Evolutionary conservation across 108 stramenopile genomes (phyloP), one percentile per base, ranked within the genome.

Genomic region (Cyclotella choctawhatcheeana): DNA sequence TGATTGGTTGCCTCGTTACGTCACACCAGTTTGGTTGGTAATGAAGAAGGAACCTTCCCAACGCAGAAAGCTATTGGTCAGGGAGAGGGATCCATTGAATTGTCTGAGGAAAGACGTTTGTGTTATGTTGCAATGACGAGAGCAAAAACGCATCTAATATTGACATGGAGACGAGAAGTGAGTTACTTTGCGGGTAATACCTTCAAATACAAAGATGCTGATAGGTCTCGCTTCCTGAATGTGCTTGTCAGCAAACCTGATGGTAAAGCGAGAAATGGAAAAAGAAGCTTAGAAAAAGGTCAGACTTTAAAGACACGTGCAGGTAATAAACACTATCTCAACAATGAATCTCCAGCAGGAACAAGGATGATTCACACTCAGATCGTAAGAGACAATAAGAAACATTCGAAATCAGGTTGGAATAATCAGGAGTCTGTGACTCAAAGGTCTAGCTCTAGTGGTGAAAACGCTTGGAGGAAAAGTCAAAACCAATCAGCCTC

Each of bases 101-200:
- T 93, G 40, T 93, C 91, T 27, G 96, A 96, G 69, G 96, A 97
- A 68, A 76, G 80, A 58, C 77, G 96, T 14, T 77, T 97, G 35
- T 92, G 95, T 76, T 97, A 97, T 68, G 96, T 96, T 25, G 96
- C 93, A 22, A 95, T 96, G 93, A 97, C 95, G 5, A 86, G 96
- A 45, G 96, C 96, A 8, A 94, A 95, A 76, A 88, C 87, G 5
- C 79, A 87, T 44, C 76, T 97, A 17, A 44, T 91, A 24, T 62
- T 97, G 55, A 91, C 93, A 14, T 93, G 92, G 92, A 79, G 92
- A 71, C 78, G 81, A 59, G 85, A 87, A 47, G 89, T 88, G 8
- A 64, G 78, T 0, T 82, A 64, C 26, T 93, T 89, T 65, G 63
- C 68, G 21, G 81, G 76, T 44, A 25, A 61, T 8, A 60, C 66